These are phyloP conservation scores for Solanum pimpinellifolium DNA, from an alignment of 257 asterid species.

Conservation along the genomic window DNA sequence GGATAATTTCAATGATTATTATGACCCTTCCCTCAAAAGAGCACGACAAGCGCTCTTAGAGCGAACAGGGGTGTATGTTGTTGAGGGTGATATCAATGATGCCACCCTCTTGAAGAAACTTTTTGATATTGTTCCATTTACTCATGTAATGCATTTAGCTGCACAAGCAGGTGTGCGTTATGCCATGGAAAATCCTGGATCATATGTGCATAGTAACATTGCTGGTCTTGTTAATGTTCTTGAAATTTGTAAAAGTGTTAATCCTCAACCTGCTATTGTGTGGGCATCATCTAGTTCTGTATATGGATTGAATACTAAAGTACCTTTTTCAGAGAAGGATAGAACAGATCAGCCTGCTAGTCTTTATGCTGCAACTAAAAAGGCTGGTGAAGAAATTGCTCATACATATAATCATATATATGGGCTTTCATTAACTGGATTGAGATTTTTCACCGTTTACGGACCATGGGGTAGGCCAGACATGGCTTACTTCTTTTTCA, in stretches of 20 bases:
- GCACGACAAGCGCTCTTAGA: conserved; percentile 71
- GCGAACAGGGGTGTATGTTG: conserved; percentile 80
- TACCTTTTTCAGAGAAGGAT: conserved; percentile 83
- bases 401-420: conserved; percentile 89
- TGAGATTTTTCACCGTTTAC: conserved; percentile 89
- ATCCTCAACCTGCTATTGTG: conserved; percentile 91
- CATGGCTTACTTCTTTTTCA: conserved; percentile 95
- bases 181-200: conserved; percentile 99
- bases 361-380: conserved; percentile 90
- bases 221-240: conserved; percentile 82
- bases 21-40: conserved; percentile 70
- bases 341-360: conserved; percentile 96
- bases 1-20: conserved; percentile 75
- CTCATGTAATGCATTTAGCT: conserved; percentile 95
- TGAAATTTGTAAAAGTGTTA: conserved; percentile 74
- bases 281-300: conserved; percentile 99
- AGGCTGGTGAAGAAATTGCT: conserved; percentile 93
- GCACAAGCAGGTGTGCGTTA: conserved; percentile 96
- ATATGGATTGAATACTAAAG: conserved; percentile 82
- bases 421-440: conserved; percentile 85
- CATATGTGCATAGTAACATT: conserved; percentile 92
- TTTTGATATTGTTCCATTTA: conserved; percentile 72
- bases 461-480: conserved; percentile 99
- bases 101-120: conserved; percentile 46
- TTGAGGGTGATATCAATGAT: conserved; percentile 90